Percentiles rank a stretch among this genome's conserved stretches.
phyloP scores from a whole-genome alignment of 2,329 filamentous ascomycete genomes.

The Cryphonectria radicalis region DNA sequence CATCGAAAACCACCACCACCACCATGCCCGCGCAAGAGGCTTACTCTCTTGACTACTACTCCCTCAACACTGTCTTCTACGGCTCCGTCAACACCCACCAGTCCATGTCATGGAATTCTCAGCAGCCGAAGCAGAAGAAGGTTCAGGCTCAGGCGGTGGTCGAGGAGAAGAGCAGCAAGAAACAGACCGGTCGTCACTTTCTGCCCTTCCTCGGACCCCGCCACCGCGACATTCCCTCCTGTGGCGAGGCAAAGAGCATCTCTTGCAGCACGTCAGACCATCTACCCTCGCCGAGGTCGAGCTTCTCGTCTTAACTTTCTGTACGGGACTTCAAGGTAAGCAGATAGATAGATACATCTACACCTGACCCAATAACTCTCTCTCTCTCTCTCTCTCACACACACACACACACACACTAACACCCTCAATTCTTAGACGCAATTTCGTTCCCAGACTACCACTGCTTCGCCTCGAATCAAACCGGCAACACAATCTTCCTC shows the following conservation, averaged over 20 bases:
- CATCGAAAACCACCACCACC: neutral
- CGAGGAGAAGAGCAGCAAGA: conserved; percentile 12
- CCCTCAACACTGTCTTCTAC: conserved; percentile 16
- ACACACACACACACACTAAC: conserved; percentile 7
- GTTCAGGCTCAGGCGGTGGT: too few relatives aligned
- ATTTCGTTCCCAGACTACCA: conserved; percentile 64
- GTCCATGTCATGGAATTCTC: conserved; percentile 9
- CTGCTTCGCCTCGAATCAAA: conserved; percentile 68
- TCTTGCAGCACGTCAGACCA: conserved; percentile 41
- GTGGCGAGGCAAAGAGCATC: conserved; percentile 34
- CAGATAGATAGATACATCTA: neutral
- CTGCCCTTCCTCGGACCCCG: conserved; percentile 4
- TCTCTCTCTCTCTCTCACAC: too few relatives aligned
- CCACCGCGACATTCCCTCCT: conserved; percentile 16
- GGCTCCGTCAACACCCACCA: conserved; percentile 12
- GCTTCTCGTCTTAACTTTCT: conserved; percentile 53
- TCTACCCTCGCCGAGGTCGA: conserved; percentile 50
- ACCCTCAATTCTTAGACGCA: conserved; percentile 47
- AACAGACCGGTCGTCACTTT: neutral
- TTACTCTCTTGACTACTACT: conserved; percentile 16
- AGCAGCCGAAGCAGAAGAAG: conserved; percentile 12
- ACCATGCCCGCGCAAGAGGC: conserved; percentile 11
- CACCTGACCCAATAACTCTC: neutral
- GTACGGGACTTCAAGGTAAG: conserved; percentile 55
- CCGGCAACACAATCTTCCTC: conserved; percentile 67